Evolutionary conservation across 139 green algal species (phyloP), one percentile per base, ranked within the genome.

Genomic region (Picochlorum costavermella): DNA sequence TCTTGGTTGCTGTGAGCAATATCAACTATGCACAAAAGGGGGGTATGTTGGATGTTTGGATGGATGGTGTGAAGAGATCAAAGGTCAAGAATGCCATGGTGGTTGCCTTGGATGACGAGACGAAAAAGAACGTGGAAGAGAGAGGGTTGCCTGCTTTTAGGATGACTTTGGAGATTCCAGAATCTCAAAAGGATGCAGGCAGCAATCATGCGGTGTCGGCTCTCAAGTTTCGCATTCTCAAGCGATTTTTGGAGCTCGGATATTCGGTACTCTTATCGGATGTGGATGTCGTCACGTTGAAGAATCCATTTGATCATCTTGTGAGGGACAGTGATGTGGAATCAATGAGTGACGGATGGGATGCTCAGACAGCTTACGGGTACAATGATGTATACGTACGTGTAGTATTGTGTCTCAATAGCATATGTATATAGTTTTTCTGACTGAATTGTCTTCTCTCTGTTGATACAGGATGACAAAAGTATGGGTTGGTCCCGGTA

Each of bases 401-500:
- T 53, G 12, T 1, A 28, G 17, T 20, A 3, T 53, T 5, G 6
- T 14, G 40, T 23, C 2, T 17, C 26, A 61, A 8, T 3, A 30
- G 6, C 5, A 23, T 43, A 51, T 30, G n/a, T 46, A 10, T 50
- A n/a, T 2, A 8, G 62, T 11, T 13, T 5, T 51, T 17, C 13
- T 25, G 17, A 29, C 3, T 17, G 31, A 33, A 9, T n/a, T 51
- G 13, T 17, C 16, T 25, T 48, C 51, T 29, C 50, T 13, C 2
- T 43, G 5, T 20, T 23, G 46, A 53, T 53, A 11, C 46, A 53
- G 46, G 86, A 92, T 56, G 86, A 92, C 55, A 57, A 75, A 8
- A 64, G 76, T 53, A 91, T 92, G 86, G 84, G 84, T 20, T 85
- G 78, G 78, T 77, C 75, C 0, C 80, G 86, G 26, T 92, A 88